A percentile compares a stretch with the other conserved stretches of the same genome.
Evolutionary conservation across 23 red algal genomes (phyloP).

Genomic region (Pyropia haitanensis): DNA sequence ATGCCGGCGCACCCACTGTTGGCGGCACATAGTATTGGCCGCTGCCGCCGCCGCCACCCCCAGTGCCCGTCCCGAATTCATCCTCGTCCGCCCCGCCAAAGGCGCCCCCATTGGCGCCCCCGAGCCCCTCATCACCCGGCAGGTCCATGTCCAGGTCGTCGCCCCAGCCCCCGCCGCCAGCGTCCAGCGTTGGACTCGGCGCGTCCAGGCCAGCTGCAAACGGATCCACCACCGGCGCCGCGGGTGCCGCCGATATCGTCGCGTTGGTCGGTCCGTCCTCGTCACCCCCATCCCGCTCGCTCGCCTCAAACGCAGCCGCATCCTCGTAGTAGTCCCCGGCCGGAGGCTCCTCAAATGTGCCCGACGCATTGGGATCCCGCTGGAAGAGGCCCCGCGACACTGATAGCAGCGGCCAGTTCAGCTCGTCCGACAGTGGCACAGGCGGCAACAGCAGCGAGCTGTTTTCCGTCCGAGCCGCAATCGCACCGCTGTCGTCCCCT

Average conservation of each 20-base stretch:
- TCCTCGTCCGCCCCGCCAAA: conserved; percentile 11
- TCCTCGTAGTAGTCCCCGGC: conserved; percentile 90
- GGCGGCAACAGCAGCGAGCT: conserved; percentile 50
- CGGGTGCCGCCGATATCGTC: conserved; percentile 2
- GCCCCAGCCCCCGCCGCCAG: conserved; percentile 43
- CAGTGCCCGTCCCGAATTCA: conserved; percentile 20
- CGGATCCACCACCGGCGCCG: conserved; percentile 40
- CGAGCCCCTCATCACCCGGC: background rate
- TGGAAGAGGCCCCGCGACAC: conserved; percentile 59
- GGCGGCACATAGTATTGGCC: conserved; percentile 71
- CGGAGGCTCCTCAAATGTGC: conserved; percentile 64
- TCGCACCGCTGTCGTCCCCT: conserved; percentile 1
- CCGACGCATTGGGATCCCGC: conserved; percentile 59
- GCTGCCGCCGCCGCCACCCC: background rate
- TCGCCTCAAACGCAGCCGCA: conserved; percentile 65
- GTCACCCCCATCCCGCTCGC: conserved; percentile 59
- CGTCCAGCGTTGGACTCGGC: conserved; percentile 6
- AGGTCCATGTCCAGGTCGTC: conserved; percentile 68
- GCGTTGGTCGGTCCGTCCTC: conserved; percentile 15
- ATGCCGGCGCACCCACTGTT: conserved; percentile 24
- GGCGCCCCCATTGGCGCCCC: conserved; percentile 11
- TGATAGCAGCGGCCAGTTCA: conserved; percentile 64
- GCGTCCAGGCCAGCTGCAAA: conserved; percentile 46
- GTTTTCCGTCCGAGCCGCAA: no score
- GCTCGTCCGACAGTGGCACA: conserved; percentile 21